Evolutionary conservation across 2,329 filamentous ascomycete species (phyloP).

Genomic region (Basipetospora chlamydospora): DNA sequence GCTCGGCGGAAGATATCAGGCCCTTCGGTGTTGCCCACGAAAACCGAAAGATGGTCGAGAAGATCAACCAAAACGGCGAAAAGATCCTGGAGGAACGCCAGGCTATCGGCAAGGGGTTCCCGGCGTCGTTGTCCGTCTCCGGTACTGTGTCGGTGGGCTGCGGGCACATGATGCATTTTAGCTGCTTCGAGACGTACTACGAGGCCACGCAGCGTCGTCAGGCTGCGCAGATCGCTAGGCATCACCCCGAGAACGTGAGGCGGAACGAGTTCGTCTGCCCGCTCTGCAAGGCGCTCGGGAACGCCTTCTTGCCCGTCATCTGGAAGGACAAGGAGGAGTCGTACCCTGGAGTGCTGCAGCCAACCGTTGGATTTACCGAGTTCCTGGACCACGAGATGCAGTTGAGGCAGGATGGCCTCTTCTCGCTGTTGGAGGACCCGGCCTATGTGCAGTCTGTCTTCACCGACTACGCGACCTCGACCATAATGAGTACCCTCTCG

Average conservation of each 20-base stretch:
- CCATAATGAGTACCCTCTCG: slow-evolving; percentile 1
- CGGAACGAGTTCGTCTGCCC: slow-evolving; percentile 90
- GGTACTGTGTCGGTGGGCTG: slow-evolving; percentile 84
- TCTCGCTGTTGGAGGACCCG: not conserved
- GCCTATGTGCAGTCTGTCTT: not conserved
- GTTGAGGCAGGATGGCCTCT: slow-evolving; percentile 18
- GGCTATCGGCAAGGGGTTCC: slow-evolving; percentile 80
- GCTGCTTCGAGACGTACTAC: slow-evolving; percentile 86
- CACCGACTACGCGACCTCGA: not conserved
- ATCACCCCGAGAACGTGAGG: slow-evolving; percentile 72
- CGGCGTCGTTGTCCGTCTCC: slow-evolving; percentile 45
- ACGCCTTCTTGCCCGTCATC: slow-evolving; percentile 84
- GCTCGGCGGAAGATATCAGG: slow-evolving; percentile 65
- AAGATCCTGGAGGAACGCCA: slow-evolving; percentile 62
- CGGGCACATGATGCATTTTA: slow-evolving; percentile 97
- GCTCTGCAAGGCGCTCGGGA: slow-evolving; percentile 89
- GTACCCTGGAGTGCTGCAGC: slow-evolving; percentile 58
- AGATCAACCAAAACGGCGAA: slow-evolving; percentile 58
- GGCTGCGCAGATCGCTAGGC: slow-evolving; percentile 79
- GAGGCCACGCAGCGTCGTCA: slow-evolving; percentile 74
- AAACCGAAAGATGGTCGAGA: slow-evolving; percentile 65
- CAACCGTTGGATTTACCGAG: slow-evolving; percentile 45
- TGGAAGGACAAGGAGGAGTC: slow-evolving; percentile 88
- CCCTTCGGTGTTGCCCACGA: slow-evolving; percentile 86
- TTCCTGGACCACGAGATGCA: slow-evolving; percentile 51